Base-by-base conservation (phyloP, 2,329 filamentous ascomycete genomes). In the Ascocoryne sarcoides region DNA sequence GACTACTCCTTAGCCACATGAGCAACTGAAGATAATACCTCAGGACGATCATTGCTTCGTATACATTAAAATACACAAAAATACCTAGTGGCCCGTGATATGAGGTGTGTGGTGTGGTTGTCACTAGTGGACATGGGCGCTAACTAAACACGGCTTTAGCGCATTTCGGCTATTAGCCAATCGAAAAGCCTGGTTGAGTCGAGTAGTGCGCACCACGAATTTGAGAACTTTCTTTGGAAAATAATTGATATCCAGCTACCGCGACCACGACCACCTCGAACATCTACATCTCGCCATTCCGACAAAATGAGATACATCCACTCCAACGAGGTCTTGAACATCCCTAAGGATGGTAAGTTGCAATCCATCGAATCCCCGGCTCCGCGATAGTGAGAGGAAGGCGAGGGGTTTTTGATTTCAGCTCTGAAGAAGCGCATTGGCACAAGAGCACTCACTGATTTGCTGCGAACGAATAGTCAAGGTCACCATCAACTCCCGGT, bases 251-350 rank as follows among this genome's bases (percentile, higher is more conserved):
- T 26, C 12, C 23, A 26, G 23, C 23, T n/a, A n/a, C n/a, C n/a
- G n/a, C n/a, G n/a, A n/a, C n/a, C n/a, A n/a, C n/a, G 23, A 26
- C 23, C 7, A 46, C 38, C 33, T 40, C 39, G 37, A 47, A 12
- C 32, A 42, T 40, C 42, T 45, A 17, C 23, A 32, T 39, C 31
- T 45, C 46, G 46, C 47, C 47, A 53, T 45, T 40, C 36, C 53
- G 49, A 57, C 54, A 95, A 85, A 74, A 96, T 96, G 92, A 93
- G 85, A 79, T 96, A 95, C 86, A 95, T 98, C 76, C 88, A 95
- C 80, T 94, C 87, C 66, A 78, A 90, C 75, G 90, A 98, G 82
- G 76, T 79, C 73, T 78, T 98, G 74, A 79, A 82, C 64, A 87
- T 98, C 72, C 92, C 93, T 65, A 87, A 95, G 70, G 86, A 89